Evolutionary conservation across 2,329 filamentous ascomycete species (phyloP).

Genomic region (Apiospora aurea): DNA sequence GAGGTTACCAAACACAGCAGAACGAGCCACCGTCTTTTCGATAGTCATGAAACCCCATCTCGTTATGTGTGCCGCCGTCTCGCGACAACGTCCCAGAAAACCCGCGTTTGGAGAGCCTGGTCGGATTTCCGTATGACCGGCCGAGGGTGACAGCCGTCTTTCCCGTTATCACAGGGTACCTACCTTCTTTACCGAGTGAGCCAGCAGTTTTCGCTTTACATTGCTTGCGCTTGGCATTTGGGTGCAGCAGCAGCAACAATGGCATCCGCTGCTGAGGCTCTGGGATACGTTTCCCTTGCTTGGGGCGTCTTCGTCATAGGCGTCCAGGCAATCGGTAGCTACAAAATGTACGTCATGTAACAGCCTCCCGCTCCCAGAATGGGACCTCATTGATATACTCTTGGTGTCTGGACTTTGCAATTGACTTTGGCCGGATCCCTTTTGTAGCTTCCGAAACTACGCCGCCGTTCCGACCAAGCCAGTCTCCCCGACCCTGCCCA

Average conservation of each 20-base stretch:
- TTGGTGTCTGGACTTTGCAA: background rate
- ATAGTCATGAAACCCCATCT: background rate
- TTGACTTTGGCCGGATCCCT: conserved; percentile 18
- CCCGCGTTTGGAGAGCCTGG: background rate
- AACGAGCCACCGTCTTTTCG: background rate
- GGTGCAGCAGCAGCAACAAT: conserved; percentile 32
- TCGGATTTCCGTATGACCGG: conserved; percentile 7
- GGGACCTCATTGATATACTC: no score
- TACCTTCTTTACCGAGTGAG: conserved; percentile 1
- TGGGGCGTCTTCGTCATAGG: conserved; percentile 61
- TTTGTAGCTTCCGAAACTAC: conserved; percentile 59
- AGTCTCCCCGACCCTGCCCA: conserved; percentile 57
- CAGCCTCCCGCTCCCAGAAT: no score
- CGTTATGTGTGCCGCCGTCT: conserved; percentile 1
- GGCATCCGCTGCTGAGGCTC: conserved; percentile 35
- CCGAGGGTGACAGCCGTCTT: background rate
- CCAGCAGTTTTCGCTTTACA: conserved; percentile 15
- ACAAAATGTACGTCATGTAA: conserved; percentile 54
- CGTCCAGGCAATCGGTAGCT: conserved; percentile 64
- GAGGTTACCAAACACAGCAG: background rate
- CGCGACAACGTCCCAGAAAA: background rate
- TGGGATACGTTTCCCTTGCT: conserved; percentile 56
- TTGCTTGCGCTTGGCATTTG: background rate
- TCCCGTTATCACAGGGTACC: background rate
- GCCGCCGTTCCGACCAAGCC: conserved; percentile 56